Evolutionary conservation across 2,329 filamentous ascomycete species (phyloP).

Genomic region (Cadophora sp.): DNA sequence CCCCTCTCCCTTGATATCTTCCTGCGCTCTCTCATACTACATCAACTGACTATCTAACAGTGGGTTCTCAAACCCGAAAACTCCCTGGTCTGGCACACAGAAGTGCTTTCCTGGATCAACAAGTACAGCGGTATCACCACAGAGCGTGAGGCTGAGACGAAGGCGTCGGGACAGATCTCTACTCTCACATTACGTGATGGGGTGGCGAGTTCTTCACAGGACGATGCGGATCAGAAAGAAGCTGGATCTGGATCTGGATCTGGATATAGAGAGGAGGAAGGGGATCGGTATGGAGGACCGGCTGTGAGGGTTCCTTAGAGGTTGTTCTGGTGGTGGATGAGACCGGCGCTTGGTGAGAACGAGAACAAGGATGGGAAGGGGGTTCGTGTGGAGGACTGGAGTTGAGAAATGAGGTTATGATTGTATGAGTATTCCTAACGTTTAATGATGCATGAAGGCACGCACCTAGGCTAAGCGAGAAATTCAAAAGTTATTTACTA

Average conservation of each 20-base stretch:
- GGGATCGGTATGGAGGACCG: not conserved
- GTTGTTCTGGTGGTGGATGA: not conserved
- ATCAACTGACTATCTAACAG: constrained; percentile 46
- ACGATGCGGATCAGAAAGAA: not conserved
- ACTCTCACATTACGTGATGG: no score
- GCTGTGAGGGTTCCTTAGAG: not conserved
- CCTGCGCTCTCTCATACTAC: not conserved
- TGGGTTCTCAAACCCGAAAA: constrained; percentile 95
- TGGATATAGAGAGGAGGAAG: not conserved
- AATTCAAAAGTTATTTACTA: no score
- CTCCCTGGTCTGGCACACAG: constrained; percentile 85
- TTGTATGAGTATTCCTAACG: no score
- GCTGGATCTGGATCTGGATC: no score
- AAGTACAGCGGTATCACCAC: constrained; percentile 60
- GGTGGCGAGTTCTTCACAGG: no score
- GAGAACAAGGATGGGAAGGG: not conserved
- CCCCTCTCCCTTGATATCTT: not conserved
- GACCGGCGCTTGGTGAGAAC: no score
- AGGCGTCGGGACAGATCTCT: not conserved
- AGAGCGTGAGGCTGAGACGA: constrained; percentile 35
- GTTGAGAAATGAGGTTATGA: no score
- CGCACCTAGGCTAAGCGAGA: no score
- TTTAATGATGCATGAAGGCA: no score
- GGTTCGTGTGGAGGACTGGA: no score
- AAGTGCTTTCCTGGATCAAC: constrained; percentile 81